Evolutionary conservation across 2,329 filamentous ascomycete species (phyloP).

Genomic region (Xylaria multiplex): DNA sequence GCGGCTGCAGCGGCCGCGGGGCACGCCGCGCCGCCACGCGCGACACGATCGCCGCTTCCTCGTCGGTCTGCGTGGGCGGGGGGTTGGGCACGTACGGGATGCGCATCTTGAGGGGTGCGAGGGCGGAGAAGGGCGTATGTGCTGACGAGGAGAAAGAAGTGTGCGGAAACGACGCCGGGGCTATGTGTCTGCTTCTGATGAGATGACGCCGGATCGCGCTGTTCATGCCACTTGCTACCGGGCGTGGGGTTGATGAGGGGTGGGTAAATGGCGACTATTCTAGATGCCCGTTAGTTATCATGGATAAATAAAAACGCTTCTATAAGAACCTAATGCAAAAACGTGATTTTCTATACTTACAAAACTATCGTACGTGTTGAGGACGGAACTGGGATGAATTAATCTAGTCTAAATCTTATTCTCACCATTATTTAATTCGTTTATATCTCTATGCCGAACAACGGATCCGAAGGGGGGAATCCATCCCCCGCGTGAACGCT

Average conservation of each 20-base stretch:
- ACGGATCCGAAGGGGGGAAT: conserved; percentile 41
- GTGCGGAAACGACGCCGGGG: neutral
- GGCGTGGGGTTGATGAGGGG: neutral
- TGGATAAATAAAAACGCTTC: neutral
- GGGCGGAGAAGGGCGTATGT: neutral
- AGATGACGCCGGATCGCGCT: neutral
- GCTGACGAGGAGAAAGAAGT: neutral
- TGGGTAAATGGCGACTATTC: neutral
- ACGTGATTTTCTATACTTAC: neutral
- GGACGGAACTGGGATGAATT: too few relatives aligned
- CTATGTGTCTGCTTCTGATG: neutral
- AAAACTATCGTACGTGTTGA: neutral
- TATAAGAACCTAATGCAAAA: neutral
- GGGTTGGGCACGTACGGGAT: conserved; percentile 71
- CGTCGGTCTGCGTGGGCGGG: conserved; percentile 55
- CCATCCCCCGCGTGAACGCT: conserved; percentile 36
- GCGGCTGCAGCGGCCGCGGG: conserved; percentile 75
- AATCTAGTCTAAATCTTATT: neutral
- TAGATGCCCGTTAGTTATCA: neutral
- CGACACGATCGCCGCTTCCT: conserved; percentile 67
- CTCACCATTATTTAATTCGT: neutral
- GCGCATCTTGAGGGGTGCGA: conserved; percentile 63
- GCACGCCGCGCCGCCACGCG: conserved; percentile 73
- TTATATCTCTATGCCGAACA: conserved; percentile 40
- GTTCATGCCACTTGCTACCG: neutral